Evolutionary conservation across 495 filamentous ascomycete genomes (phyloP), one percentile per base, ranked within the genome.

Genomic region (Aspergillus bridgeri): DNA sequence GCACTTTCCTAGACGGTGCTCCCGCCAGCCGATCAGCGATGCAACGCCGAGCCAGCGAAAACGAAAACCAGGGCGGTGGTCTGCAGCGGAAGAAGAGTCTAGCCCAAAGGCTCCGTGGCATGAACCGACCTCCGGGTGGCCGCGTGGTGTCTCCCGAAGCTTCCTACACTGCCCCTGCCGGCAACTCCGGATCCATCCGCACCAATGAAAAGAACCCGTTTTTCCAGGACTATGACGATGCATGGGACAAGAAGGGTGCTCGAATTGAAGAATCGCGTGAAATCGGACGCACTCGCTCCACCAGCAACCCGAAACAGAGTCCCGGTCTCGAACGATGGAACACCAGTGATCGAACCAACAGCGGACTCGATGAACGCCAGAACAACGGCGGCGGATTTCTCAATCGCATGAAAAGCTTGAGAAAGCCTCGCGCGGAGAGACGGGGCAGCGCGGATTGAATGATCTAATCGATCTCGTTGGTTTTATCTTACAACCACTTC

Each of bases 1-100:
- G 90, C 53, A 99, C 95, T 2, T 98, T 98, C 77, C 72, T 99
- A 21, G 95, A 99, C 61, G 95, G 95, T 23, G 87, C 95, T 3
- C 94, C 92, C 5, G 95, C 95, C 15, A 87, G 92, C 20, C 85
- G 86, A 54, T 78, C 86, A 15, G 93, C 90, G 20, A 92, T 98
- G 58, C 85, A 91, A 65, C 87, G 86, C 38, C 85, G 85, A 54
- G 83, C 90, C 54, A 85, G 79, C 54, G 89, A 92, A 60, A 74
- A 73, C 24, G 81, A 84, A 11, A 19, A 51, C 23, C 47, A 57
- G 44, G 13, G 77, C 63, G 76, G 77, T 47, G 92, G 91, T 46
- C 73, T 99, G 20, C 81, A 83, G 58, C 85, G 95, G 38, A 98
- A 96, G 82, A 96, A 96, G 75, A 96, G 91, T 42, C 77, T 99